These are phyloP conservation scores for Otatea glauca DNA, from an alignment of 176 grass and related monocot genomes.

Conservation along the genomic window DNA sequence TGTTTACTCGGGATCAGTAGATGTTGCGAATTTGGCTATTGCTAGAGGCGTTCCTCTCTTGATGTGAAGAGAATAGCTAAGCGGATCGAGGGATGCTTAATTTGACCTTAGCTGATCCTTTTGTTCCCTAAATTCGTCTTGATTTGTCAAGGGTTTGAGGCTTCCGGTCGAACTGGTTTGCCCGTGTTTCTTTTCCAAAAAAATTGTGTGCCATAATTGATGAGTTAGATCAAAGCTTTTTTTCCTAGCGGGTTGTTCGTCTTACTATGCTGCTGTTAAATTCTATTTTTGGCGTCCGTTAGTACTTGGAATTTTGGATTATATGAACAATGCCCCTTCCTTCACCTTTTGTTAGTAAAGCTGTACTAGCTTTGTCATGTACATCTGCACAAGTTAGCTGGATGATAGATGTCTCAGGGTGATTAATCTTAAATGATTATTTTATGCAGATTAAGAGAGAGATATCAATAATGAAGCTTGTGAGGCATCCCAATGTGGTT, in stretches of 20 bases:
- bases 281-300: background rate
- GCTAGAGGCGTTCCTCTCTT: background rate
- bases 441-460: conserved; percentile 91
- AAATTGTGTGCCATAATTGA: background rate
- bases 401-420: conserved; percentile 1
- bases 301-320: background rate
- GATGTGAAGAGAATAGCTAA: background rate
- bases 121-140: background rate
- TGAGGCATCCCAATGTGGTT: conserved; percentile 96
- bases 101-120: conserved; percentile 13
- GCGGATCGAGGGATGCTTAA: background rate
- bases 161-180: background rate
- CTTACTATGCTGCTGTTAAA: background rate
- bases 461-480: conserved; percentile 99
- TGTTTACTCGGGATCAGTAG: background rate
- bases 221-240: background rate
- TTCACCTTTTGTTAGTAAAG: background rate
- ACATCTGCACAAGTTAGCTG: conserved; percentile 28
- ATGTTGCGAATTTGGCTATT: background rate
- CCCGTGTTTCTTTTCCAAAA: background rate
- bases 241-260: background rate
- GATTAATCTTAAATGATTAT: conserved; percentile 11
- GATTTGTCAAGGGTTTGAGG: background rate
- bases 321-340: background rate
- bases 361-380: background rate